Conservation (phyloP, 169 alveolate genomes). For the Plasmodium gonderi region DNA sequence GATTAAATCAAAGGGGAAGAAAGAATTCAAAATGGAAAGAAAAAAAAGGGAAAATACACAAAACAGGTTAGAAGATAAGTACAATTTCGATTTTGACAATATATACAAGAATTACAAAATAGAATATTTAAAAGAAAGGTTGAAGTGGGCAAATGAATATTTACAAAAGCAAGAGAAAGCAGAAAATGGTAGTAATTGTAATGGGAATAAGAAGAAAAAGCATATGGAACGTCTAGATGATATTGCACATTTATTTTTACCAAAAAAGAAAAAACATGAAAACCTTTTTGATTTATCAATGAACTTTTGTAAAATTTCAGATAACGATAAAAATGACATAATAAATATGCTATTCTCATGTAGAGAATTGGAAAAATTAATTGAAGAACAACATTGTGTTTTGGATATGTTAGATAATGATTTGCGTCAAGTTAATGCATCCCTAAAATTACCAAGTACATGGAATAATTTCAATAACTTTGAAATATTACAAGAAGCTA, state of each 20-base stretch:
- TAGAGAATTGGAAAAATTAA: constrained; percentile 85
- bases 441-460: constrained; percentile 82
- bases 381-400: constrained; percentile 88
- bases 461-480: constrained; percentile 69
- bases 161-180: constrained; percentile 5
- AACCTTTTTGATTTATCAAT: constrained; percentile 27
- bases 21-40: not conserved
- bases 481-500: constrained; percentile 40
- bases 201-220: not conserved
- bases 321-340: constrained; percentile 82
- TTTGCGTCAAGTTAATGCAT: constrained; percentile 82
- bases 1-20: too few relatives aligned
- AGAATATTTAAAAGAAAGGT: constrained; percentile 36
- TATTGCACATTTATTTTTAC: constrained; percentile 41
- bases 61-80: constrained; percentile 18
- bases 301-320: constrained; percentile 7
- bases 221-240: constrained; percentile 35
- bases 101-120: constrained; percentile 46
- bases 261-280: constrained; percentile 26
- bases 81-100: constrained; percentile 23
- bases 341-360: constrained; percentile 85
- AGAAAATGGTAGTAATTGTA: not conserved
- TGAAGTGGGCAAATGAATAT: constrained; percentile 47
- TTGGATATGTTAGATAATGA: constrained; percentile 88
- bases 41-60: not conserved